Evolutionary conservation across 768 basidiomycete species (phyloP).

Genomic region (Podaxis sp.): DNA sequence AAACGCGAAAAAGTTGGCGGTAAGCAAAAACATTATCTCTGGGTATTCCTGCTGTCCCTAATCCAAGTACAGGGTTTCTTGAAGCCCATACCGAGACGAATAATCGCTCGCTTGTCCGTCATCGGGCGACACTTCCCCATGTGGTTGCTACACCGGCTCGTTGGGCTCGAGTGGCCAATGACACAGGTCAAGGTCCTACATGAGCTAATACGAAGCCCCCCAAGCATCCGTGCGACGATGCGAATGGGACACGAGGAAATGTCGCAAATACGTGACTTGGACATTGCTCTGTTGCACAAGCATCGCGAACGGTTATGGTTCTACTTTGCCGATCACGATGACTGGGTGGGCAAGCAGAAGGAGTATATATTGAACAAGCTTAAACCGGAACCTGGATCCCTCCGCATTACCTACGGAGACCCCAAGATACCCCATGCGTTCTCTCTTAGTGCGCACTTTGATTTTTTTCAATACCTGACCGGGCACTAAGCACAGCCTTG

Average conservation of each 20-base stretch:
- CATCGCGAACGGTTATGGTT: slow-evolving; percentile 37
- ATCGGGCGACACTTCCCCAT: slow-evolving; percentile 36
- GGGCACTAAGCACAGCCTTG: slow-evolving; percentile 4
- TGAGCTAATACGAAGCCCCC: slow-evolving; percentile 46
- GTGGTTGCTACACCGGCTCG: slow-evolving; percentile 35
- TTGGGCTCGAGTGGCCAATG: slow-evolving; percentile 44
- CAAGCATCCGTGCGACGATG: slow-evolving; percentile 47
- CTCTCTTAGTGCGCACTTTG: slow-evolving; percentile 54
- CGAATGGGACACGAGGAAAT: slow-evolving; percentile 70
- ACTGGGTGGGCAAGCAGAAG: slow-evolving; percentile 65
- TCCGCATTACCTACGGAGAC: slow-evolving; percentile 38
- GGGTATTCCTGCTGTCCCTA: not conserved
- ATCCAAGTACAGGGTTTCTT: slow-evolving; percentile 38
- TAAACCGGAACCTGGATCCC: slow-evolving; percentile 25
- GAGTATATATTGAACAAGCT: slow-evolving; percentile 37
- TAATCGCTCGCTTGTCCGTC: slow-evolving; percentile 41
- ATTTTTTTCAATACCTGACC: not conserved
- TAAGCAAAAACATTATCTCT: slow-evolving; percentile 26
- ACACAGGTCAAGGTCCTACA: slow-evolving; percentile 41
- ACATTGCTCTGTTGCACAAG: slow-evolving; percentile 37
- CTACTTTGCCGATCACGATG: slow-evolving; percentile 60
- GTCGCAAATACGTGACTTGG: slow-evolving; percentile 49
- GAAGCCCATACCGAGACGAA: slow-evolving; percentile 34
- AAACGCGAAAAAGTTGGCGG: slow-evolving; percentile 56
- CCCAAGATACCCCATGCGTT: slow-evolving; percentile 65